These are phyloP conservation scores for Pyrrhoderma noxium DNA, from an alignment of 1,284 basidiomycete genomes.

Conservation along the genomic window DNA sequence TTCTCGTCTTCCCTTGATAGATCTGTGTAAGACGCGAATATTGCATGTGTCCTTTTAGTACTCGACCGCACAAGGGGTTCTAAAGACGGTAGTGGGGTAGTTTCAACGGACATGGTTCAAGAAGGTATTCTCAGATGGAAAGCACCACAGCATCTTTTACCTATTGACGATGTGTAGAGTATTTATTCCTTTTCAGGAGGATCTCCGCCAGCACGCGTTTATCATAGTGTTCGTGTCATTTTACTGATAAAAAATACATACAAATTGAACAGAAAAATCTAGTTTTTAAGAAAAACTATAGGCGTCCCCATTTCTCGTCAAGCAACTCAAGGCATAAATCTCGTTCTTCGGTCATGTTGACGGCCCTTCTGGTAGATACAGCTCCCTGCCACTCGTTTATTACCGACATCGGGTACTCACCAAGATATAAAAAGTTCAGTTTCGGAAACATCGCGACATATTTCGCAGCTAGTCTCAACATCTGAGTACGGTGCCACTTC, in stretches of 20 bases:
- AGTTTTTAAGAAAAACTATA: background rate
- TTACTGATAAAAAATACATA: too few species aligned
- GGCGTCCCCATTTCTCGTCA: constrained; percentile 1
- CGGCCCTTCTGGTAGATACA: background rate
- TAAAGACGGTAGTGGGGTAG: constrained; percentile 49
- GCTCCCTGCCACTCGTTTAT: background rate
- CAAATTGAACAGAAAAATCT: too few species aligned
- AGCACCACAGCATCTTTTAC: too few species aligned
- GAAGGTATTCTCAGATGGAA: background rate
- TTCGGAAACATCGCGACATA: background rate
- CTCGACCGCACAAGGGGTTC: constrained; percentile 54
- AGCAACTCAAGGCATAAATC: background rate
- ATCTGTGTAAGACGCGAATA: constrained; percentile 63
- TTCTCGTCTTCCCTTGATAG: constrained; percentile 58
- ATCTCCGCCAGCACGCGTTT: background rate
- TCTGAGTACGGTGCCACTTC: constrained; percentile 1
- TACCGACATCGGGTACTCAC: background rate
- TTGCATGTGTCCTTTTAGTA: constrained; percentile 59
- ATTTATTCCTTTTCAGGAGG: background rate
- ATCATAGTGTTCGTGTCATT: background rate
- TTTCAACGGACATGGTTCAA: constrained; percentile 14
- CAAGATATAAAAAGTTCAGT: constrained; percentile 2
- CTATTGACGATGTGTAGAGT: too few species aligned
- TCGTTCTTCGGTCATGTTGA: background rate
- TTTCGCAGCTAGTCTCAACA: background rate